Evolutionary conservation across 805 yeast genomes (phyloP).

Genomic region (Saturnispora halmiae): DNA sequence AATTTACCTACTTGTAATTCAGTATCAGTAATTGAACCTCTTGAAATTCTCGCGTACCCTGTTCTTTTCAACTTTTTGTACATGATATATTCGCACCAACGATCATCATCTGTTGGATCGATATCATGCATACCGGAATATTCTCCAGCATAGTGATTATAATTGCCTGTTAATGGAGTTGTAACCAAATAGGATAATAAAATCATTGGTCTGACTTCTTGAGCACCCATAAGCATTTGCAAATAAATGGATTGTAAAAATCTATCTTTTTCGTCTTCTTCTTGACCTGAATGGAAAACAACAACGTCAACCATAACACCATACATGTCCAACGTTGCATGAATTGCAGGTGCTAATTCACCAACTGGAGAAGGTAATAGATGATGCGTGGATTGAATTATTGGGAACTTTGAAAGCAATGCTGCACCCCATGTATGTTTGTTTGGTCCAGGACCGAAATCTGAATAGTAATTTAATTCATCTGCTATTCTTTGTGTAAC

Average conservation of each 20-base stretch:
- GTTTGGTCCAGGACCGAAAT: slow-evolving; percentile 96
- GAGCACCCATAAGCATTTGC: slow-evolving; percentile 69
- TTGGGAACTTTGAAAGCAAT: slow-evolving; percentile 87
- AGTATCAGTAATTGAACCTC: slow-evolving; percentile 93
- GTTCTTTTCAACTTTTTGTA: slow-evolving; percentile 79
- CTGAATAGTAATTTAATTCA: slow-evolving; percentile 89
- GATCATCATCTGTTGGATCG: slow-evolving; percentile 87
- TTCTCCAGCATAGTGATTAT: slow-evolving; percentile 82
- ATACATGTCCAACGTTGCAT: slow-evolving; percentile 87
- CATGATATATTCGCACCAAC: slow-evolving; percentile 97
- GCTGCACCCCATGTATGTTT: slow-evolving; percentile 98
- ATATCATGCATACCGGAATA: slow-evolving; percentile 84
- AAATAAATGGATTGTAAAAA: slow-evolving; percentile 73
- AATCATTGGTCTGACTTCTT: slow-evolving; percentile 67
- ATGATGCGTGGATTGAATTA: slow-evolving; percentile 81
- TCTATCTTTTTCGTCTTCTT: slow-evolving; percentile 93
- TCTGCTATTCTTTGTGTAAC: slow-evolving; percentile 85
- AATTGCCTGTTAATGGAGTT: slow-evolving; percentile 79
- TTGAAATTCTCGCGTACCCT: slow-evolving; percentile 88
- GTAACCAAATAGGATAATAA: slow-evolving; percentile 87
- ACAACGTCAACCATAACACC: slow-evolving; percentile 84
- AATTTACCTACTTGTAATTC: slow-evolving; percentile 95
- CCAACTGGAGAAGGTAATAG: slow-evolving; percentile 95
- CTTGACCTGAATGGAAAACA: slow-evolving; percentile 97
- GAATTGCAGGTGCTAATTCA: slow-evolving; percentile 96